phyloP scores from a whole-genome alignment of 2,329 filamentous ascomycete genomes.

The Aspergillus uvarum region DNA sequence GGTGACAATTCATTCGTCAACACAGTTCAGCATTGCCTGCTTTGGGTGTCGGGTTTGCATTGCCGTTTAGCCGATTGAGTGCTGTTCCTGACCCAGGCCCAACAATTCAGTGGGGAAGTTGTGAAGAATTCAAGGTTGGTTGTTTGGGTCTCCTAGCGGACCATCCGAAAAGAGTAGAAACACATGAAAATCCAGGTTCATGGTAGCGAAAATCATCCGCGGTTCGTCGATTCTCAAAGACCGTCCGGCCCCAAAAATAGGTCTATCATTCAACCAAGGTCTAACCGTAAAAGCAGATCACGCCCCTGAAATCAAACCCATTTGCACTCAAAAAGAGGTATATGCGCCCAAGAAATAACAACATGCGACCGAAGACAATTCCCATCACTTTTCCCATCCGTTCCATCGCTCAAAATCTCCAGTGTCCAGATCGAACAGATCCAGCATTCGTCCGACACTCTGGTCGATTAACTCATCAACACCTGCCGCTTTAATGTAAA shows the following conservation, averaged over 20 bases:
- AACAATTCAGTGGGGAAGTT: background rate
- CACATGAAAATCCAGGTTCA: conserved; percentile 1
- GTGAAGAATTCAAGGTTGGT: background rate
- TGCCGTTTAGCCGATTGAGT: background rate
- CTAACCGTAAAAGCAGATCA: background rate
- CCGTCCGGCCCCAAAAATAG: background rate
- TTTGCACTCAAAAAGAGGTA: background rate
- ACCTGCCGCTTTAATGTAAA: conserved; percentile 43
- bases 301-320: background rate
- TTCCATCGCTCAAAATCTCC: conserved; percentile 34
- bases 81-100: background rate
- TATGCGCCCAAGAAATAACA: background rate
- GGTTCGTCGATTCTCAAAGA: background rate
- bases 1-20: background rate
- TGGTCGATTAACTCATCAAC: conserved; percentile 48
- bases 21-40: background rate
- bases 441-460: conserved; percentile 49
- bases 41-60: background rate
- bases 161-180: background rate
- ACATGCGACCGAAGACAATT: background rate
- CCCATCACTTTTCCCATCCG: conserved; percentile 7
- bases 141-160: background rate
- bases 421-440: conserved; percentile 46
- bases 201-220: background rate
- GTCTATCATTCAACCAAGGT: background rate